Percentiles rank a stretch among this genome's conserved stretches.
Evolutionary conservation across 306 rosid species (phyloP).

Genomic region (Betula pendula): DNA sequence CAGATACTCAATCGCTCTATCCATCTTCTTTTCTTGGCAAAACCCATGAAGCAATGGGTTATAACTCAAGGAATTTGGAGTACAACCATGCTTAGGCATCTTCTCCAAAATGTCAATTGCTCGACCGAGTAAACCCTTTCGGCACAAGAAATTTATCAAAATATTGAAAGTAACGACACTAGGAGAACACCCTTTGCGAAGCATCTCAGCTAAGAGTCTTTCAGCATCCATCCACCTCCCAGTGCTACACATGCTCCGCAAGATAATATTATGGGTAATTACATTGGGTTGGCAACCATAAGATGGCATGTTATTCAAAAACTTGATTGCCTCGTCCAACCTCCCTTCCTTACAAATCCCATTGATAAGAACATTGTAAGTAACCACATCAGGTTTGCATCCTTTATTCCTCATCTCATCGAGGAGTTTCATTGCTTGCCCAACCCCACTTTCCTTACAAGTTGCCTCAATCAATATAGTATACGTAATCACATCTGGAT

Average conservation of each 20-base stretch:
- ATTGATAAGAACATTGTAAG: conserved; percentile 84
- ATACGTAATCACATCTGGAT: conserved; percentile 91
- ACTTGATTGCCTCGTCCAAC: conserved; percentile 78
- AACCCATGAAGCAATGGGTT: conserved; percentile 95
- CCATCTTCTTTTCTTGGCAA: conserved; percentile 89
- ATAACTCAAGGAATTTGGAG: conserved; percentile 91
- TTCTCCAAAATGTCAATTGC: conserved; percentile 87
- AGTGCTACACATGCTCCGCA: conserved; percentile 91
- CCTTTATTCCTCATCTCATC: conserved; percentile 86
- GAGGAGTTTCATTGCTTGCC: conserved; percentile 78
- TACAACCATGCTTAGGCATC: conserved; percentile 85
- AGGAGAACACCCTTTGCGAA: conserved; percentile 83
- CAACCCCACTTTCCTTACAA: conserved; percentile 85
- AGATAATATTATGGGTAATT: conserved; percentile 72
- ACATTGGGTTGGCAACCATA: conserved; percentile 82
- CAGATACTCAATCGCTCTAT: conserved; percentile 76
- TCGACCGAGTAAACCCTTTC: conserved; percentile 79
- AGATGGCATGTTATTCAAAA: conserved; percentile 57
- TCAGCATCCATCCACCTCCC: conserved; percentile 98
- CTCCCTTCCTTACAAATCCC: conserved; percentile 93
- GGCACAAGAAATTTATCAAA: conserved; percentile 86
- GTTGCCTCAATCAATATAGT: conserved; percentile 92
- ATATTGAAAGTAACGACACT: conserved; percentile 97
- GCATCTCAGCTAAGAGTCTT: conserved; percentile 72
- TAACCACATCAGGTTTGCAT: conserved; percentile 90